Evolutionary conservation across 768 basidiomycete genomes (phyloP), one percentile per base, ranked within the genome.

Genomic region (Cytidiella melzeri): DNA sequence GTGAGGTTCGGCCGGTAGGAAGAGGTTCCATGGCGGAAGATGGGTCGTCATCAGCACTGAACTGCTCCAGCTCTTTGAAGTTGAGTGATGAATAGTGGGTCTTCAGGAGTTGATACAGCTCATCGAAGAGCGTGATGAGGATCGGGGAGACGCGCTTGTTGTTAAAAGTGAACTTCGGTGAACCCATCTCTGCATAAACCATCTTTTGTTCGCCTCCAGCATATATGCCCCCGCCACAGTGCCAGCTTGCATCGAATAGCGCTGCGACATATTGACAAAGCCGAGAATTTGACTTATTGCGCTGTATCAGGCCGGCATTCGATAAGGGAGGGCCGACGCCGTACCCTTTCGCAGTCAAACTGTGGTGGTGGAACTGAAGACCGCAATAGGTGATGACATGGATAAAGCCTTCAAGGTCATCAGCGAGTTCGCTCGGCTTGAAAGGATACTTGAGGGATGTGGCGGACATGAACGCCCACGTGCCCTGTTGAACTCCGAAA

Each of bases 371-470:
- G 26, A 30, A 49, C 2, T 40, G 48, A 5, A 49, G 15, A 7
- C 25, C 40, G 18, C n/a, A 27, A n/a, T 24, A 49, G 2, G 13
- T 6, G 20, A 45, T 15, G 47, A 54, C 45, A 28, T 60, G 50
- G 27, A 60, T 26, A 42, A 60, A 54, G 1, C 56, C 47, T 36
- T 60, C 58, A 13, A 60, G 41, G 27, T 60, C 58, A 42, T 60
- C 58, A 7, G 46, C 39, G 0, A 55, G 24, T 21, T 45, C 42
- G 6, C 43, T 25, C 2, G 46, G 41, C 24, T 47, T 47, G 38
- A 37, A 21, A 2, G 54, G 55, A 15, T 53, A 36, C 9, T 41
- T 7, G 0, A 56, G 51, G 1, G 43, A 45, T 3, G 21, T 25
- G 1, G 51, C 45, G 2, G 60, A 56, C 50, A 54, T 52, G 51